phyloP scores from a whole-genome alignment of 139 green algal genomes.

The Volvox africanus region DNA sequence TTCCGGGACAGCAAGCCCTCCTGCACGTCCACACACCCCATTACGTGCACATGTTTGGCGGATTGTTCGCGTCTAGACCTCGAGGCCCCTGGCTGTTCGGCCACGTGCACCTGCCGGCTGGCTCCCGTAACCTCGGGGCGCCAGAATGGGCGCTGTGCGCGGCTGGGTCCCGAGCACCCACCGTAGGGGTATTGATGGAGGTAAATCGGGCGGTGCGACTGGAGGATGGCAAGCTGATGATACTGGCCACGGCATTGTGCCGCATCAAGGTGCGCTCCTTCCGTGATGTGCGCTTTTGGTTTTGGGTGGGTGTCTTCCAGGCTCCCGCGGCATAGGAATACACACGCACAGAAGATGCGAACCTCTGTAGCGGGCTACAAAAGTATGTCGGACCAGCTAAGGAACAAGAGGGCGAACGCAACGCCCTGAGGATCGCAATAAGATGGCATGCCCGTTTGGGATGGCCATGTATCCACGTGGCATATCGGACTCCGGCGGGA shows the following conservation, averaged over 20 bases:
- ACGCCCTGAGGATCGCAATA: too few species aligned
- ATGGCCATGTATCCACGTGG: too few species aligned
- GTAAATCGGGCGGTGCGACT: conserved; percentile 60
- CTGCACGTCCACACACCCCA: conserved; percentile 45
- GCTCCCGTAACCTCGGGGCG: conserved; percentile 55
- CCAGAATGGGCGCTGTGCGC: conserved; percentile 42
- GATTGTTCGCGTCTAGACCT: conserved; percentile 39
- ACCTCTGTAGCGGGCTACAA: too few species aligned
- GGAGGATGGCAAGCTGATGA: conserved; percentile 65
- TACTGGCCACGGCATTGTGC: conserved; percentile 57
- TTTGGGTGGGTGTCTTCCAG: too few species aligned
- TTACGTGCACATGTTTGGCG: conserved; percentile 65
- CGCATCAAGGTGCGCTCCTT: conserved; percentile 57
- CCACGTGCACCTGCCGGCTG: conserved; percentile 63
- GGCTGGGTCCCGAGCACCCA: conserved; percentile 44
- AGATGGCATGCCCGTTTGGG: too few species aligned
- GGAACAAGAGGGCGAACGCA: too few species aligned
- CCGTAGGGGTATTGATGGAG: conserved; percentile 64
- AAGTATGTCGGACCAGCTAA: too few species aligned
- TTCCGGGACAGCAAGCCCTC: conserved; percentile 53
- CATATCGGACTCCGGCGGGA: too few species aligned
- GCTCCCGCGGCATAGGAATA: too few species aligned
- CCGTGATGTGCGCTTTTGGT: too few species aligned
- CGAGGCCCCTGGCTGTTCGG: conserved; percentile 60
- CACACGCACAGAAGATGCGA: too few species aligned